phyloP scores from a whole-genome alignment of 2,329 filamentous ascomycete genomes.

The Aquanectria penicillioides region DNA sequence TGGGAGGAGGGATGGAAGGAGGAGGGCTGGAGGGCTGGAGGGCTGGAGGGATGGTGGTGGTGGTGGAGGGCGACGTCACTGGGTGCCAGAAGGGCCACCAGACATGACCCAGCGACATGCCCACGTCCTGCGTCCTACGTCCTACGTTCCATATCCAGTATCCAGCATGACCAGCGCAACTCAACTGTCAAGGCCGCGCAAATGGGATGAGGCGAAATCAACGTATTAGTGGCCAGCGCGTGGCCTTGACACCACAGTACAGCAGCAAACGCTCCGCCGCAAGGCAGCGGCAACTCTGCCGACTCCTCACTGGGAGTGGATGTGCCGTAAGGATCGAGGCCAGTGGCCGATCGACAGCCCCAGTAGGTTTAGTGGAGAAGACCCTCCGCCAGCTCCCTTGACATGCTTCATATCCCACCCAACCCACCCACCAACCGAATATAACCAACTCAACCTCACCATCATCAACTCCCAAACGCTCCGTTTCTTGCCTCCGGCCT shows the following conservation, averaged over 20 bases:
- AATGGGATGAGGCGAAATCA: too few species aligned
- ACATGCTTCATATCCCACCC: slow-evolving; percentile 9
- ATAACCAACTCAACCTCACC: slow-evolving; percentile 5
- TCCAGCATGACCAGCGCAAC: too few species aligned
- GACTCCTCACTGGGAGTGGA: too few species aligned
- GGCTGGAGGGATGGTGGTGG: neutral
- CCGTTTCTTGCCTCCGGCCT: neutral
- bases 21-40: neutral
- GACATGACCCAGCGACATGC: too few species aligned
- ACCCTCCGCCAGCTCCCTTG: slow-evolving; percentile 16
- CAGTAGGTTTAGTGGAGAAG: slow-evolving; percentile 14
- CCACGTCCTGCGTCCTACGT: too few species aligned
- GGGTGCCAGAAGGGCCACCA: neutral
- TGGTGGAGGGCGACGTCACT: slow-evolving; percentile 10
- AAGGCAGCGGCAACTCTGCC: too few species aligned
- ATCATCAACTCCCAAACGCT: neutral
- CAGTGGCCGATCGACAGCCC: slow-evolving; percentile 10
- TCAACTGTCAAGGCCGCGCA: too few species aligned
- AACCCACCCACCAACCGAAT: slow-evolving; percentile 6
- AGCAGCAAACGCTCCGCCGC: too few species aligned
- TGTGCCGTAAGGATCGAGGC: slow-evolving; percentile 5
- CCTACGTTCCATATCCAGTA: too few species aligned
- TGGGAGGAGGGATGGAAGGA: too few species aligned
- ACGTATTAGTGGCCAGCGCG: too few species aligned
- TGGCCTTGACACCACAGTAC: too few species aligned